Evolutionary conservation across 176 grass and related monocot genomes (phyloP), one percentile per base, ranked within the genome.

Genomic region (Aegilops longissima): DNA sequence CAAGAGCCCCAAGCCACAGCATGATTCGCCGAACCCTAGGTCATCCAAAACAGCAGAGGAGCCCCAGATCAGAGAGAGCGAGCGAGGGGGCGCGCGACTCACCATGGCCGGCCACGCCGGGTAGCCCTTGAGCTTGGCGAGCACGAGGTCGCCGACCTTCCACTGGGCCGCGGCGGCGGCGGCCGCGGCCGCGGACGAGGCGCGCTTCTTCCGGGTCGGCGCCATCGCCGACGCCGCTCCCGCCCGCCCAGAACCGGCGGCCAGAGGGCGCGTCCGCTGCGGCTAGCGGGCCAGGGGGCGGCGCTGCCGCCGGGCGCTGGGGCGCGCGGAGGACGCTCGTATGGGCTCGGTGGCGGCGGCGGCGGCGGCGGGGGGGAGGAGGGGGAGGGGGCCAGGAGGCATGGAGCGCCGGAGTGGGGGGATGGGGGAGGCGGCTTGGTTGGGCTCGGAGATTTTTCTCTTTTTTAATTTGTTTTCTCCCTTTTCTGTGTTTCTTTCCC

Each of bases 71-170:
- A 81, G 83, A 73, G 33, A 44, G 71, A 88, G 52, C 34, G 82
- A 80, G 73, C 30, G 73, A 11, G 17, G 44, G 38, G 61, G 31
- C 11, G 38, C 12, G 56, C 52, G 0, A 59, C 66, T 86, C 79
- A 98, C 97, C 97, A 93, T 83, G 85, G 97, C 97, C 38, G 97
- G 97, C 97, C 97, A 98, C 5, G 97, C 90, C 2, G 97, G 97
- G 80, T 96, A 98, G 64, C 97, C 97, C 82, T 94, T 98, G 88
- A 98, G 94, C 88, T 98, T 98, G 77, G 97, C 97, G 73, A 98
- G 94, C 67, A 98, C 97, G 66, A 98, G 97, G 91, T 98, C 97
- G 75, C 94, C 97, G 75, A 98, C 97, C 85, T 96, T 96, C 94
- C 94, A 98, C 87, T 93, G 92, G 64, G 89, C 84, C 68, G 90